A percentile compares a stretch with the other conserved stretches of the same genome.
Conservation (phyloP, 495 filamentous ascomycete species). For the Neurospora sublineolata region DNA sequence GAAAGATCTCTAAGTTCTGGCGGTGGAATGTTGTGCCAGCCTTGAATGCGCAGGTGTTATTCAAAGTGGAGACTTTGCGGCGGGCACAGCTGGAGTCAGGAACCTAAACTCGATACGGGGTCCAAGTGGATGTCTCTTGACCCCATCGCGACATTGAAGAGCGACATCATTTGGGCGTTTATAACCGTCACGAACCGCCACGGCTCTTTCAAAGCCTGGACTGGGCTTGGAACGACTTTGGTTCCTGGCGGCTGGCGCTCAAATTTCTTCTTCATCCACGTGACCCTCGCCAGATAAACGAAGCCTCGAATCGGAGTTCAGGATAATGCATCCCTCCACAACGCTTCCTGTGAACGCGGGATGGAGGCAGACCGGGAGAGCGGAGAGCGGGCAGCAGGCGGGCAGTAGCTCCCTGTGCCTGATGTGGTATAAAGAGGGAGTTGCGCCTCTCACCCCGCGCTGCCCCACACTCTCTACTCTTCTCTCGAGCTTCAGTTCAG, state of each 20-base stretch:
- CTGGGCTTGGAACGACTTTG: background rate
- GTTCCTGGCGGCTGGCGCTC: background rate
- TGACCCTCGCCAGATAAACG: background rate
- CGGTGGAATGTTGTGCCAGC: background rate
- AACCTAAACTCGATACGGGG: background rate
- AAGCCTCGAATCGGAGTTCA: background rate
- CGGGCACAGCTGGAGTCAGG: background rate
- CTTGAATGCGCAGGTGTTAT: background rate
- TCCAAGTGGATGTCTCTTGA: background rate
- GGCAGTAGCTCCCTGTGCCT: background rate
- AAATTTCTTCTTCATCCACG: background rate
- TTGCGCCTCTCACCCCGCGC: background rate
- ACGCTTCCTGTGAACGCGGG: background rate
- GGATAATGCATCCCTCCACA: background rate
- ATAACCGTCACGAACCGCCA: background rate
- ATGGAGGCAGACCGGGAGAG: background rate
- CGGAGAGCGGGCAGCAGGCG: background rate
- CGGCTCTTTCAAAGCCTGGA: background rate
- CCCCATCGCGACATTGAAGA: background rate
- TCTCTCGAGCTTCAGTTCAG: constrained; percentile 3
- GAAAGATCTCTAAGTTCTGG: background rate
- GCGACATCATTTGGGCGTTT: background rate
- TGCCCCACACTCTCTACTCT: background rate
- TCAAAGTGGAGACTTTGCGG: background rate
- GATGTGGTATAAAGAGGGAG: constrained; percentile 2